phyloP scores from a whole-genome alignment of 805 yeast species.

The Candida palmyrensis region DNA sequence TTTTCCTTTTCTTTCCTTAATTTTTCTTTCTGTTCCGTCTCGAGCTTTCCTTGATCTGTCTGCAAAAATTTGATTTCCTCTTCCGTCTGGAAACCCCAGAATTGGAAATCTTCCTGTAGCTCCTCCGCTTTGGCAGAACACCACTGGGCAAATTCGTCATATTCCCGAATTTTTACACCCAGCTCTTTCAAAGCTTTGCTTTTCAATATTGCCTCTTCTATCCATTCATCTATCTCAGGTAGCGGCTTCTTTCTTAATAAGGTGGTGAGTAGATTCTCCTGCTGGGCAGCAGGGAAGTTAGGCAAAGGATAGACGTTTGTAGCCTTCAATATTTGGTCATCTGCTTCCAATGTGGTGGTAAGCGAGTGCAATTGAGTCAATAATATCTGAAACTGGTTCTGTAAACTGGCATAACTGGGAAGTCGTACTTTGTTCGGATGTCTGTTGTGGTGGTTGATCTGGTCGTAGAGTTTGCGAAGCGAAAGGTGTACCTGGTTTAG shows the following conservation, averaged over 20 bases:
- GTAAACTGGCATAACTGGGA: conserved; percentile 59
- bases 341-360: conserved; percentile 60
- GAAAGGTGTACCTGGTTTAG: conserved; percentile 40
- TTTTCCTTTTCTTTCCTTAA: conserved; percentile 13
- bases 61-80: conserved; percentile 36
- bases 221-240: conserved; percentile 91
- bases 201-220: conserved; percentile 33
- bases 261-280: conserved; percentile 78
- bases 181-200: conserved; percentile 16
- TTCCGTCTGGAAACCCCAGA: conserved; percentile 55
- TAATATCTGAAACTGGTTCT: conserved; percentile 77
- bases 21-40: conserved; percentile 16
- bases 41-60: conserved; percentile 27
- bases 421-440: conserved; percentile 31
- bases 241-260: conserved; percentile 78
- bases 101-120: conserved; percentile 50
- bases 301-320: conserved; percentile 84
- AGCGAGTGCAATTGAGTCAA: conserved; percentile 78
- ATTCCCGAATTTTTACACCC: conserved; percentile 28
- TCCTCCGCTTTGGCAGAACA: conserved; percentile 53
- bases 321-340: conserved; percentile 51
- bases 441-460: conserved; percentile 29
- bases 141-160: conserved; percentile 68
- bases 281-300: conserved; percentile 78
- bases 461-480: conserved; percentile 32